phyloP scores from a whole-genome alignment of 148 eudicot species.

The Fagopyrum esculentum region DNA sequence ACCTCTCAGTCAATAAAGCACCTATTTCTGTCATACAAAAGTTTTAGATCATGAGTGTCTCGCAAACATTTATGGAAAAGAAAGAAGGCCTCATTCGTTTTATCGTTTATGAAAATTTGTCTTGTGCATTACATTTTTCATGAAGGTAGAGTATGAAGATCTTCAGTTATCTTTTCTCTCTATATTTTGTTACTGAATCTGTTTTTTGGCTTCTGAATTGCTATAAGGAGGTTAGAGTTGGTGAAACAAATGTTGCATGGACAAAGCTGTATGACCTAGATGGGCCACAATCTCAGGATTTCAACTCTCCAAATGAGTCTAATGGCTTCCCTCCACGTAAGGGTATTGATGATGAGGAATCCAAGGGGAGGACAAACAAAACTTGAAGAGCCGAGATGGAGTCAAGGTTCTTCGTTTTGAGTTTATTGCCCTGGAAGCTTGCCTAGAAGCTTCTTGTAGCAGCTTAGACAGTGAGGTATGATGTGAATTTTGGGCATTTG shows the following conservation, averaged over 20 bases:
- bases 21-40: not conserved
- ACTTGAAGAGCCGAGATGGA: constrained; percentile 57
- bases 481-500: not conserved
- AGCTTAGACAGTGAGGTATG: constrained; percentile 80
- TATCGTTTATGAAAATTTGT: not conserved
- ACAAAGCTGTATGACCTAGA: constrained; percentile 63
- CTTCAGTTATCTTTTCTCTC: not conserved
- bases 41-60: not conserved
- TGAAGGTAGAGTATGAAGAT: not conserved
- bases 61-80: not conserved
- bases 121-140: not conserved
- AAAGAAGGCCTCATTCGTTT: no score
- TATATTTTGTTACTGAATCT: constrained; percentile 5
- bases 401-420: constrained; percentile 87
- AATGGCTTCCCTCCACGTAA: constrained; percentile 45
- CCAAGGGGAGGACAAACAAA: constrained; percentile 50
- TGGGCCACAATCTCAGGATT: constrained; percentile 45
- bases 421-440: constrained; percentile 92
- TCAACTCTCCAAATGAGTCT: constrained; percentile 46
- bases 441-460: constrained; percentile 94
- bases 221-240: constrained; percentile 37
- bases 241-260: constrained; percentile 52
- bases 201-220: constrained; percentile 3
- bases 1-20: not conserved
- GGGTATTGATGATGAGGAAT: constrained; percentile 29